Conservation (phyloP, 1,284 basidiomycete species). For the Pseudozyma sp. region DNA sequence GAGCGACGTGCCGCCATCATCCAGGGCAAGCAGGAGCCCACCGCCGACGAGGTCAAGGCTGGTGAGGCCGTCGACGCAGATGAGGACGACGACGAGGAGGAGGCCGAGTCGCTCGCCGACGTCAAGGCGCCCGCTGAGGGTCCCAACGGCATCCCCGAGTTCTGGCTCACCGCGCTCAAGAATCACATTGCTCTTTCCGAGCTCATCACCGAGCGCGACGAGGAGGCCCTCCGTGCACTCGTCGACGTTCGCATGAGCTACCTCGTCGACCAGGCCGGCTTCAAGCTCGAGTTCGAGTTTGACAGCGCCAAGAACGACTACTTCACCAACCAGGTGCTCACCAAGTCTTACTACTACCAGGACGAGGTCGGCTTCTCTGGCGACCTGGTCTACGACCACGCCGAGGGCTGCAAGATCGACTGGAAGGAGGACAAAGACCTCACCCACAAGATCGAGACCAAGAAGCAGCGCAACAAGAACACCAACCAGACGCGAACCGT, state of each 20-base stretch:
- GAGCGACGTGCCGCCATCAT: slow-evolving; percentile 87
- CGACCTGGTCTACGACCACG: slow-evolving; percentile 94
- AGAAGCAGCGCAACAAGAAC: slow-evolving; percentile 96
- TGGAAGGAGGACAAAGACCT: slow-evolving; percentile 99
- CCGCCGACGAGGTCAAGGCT: slow-evolving; percentile 82
- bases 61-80: slow-evolving; percentile 77
- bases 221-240: slow-evolving; percentile 77
- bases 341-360: slow-evolving; percentile 96
- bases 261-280: slow-evolving; percentile 81
- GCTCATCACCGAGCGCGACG: slow-evolving; percentile 92
- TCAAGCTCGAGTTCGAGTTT: slow-evolving; percentile 89
- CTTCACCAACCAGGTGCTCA: slow-evolving; percentile 85
- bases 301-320: slow-evolving; percentile 77
- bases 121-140: slow-evolving; percentile 69
- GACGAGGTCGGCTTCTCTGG: slow-evolving; percentile 89
- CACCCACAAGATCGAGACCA: slow-evolving; percentile 96
- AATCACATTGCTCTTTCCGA: slow-evolving; percentile 89
- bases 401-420: slow-evolving; percentile 87
- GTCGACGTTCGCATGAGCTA: slow-evolving; percentile 79
- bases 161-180: slow-evolving; percentile 96
- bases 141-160: slow-evolving; percentile 84
- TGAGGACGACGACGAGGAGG: slow-evolving; percentile 71
- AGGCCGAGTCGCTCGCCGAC: slow-evolving; percentile 69
- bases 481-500: slow-evolving; percentile 69
- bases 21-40: slow-evolving; percentile 80